phyloP scores from a whole-genome alignment of 2,329 filamentous ascomycete species.

The Akanthomyces dipterigenus region DNA sequence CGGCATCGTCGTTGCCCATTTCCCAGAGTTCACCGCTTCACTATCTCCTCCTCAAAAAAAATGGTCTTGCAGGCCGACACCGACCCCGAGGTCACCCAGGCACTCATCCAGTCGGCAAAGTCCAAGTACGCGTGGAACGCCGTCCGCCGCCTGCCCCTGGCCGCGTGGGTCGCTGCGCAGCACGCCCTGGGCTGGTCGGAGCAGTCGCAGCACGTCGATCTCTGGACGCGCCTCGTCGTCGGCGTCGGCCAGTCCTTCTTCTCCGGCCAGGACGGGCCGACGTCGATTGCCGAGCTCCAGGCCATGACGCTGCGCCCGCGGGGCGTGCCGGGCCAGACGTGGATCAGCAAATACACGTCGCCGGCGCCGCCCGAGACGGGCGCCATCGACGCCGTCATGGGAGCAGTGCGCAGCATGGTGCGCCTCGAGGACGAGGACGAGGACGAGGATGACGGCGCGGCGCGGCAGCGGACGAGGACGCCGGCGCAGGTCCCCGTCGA shows the following conservation, averaged over 20 bases:
- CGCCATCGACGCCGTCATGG: constrained; percentile 50
- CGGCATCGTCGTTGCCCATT: neutral
- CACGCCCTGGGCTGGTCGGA: constrained; percentile 64
- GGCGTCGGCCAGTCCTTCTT: constrained; percentile 64
- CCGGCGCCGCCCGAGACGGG: constrained; percentile 51
- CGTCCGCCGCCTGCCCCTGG: constrained; percentile 36
- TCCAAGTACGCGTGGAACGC: constrained; percentile 4
- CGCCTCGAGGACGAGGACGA: constrained; percentile 12
- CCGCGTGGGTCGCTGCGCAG: constrained; percentile 54
- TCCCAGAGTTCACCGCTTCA: neutral
- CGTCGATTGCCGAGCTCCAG: constrained; percentile 57
- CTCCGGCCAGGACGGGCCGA: constrained; percentile 32
- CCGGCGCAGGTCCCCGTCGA: constrained; percentile 53
- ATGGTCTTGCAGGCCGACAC: constrained; percentile 8
- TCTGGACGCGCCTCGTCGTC: constrained; percentile 67
- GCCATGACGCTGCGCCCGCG: constrained; percentile 53
- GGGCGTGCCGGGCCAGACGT: constrained; percentile 70
- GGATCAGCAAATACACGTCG: constrained; percentile 67
- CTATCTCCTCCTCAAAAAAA: neutral
- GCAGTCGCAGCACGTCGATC: constrained; percentile 68
- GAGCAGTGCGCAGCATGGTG: constrained; percentile 38
- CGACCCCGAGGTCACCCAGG: constrained; percentile 13
- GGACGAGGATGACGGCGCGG: too few species aligned
- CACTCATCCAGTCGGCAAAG: constrained; percentile 1
- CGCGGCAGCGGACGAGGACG: constrained; percentile 21